phyloP scores from a whole-genome alignment of 768 basidiomycete species.

The Leccinum imitatum region DNA sequence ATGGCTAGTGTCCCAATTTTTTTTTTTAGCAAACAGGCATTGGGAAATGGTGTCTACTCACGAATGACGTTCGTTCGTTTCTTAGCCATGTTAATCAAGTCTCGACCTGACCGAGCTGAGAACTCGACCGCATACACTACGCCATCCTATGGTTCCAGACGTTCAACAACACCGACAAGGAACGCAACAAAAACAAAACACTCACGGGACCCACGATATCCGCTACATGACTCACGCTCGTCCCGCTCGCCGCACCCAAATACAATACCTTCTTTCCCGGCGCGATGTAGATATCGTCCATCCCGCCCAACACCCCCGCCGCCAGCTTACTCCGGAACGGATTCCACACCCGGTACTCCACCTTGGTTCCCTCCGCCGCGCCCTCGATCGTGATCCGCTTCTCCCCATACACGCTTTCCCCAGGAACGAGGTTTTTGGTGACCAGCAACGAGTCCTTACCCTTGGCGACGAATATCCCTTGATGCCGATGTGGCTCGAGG shows the following conservation, averaged over 20 bases:
- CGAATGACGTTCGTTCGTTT: constrained; percentile 99
- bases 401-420: constrained; percentile 97
- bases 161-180: constrained; percentile 7
- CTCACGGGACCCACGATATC: constrained; percentile 96
- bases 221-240: constrained; percentile 97
- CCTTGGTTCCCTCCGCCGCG: constrained; percentile 76
- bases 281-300: constrained; percentile 89
- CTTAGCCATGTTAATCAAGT: constrained; percentile 99
- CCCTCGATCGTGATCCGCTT: constrained; percentile 90
- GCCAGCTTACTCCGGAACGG: constrained; percentile 97
- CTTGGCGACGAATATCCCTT: constrained; percentile 94
- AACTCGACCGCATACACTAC: constrained; percentile 99
- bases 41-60: constrained; percentile 40
- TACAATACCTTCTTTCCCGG: constrained; percentile 97
- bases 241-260: constrained; percentile 96
- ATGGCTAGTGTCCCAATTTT: constrained; percentile 57
- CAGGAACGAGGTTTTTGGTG: constrained; percentile 96
- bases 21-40: neutral
- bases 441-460: constrained; percentile 97
- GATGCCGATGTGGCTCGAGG: constrained; percentile 92
- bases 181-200: constrained; percentile 6
- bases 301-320: constrained; percentile 92
- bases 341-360: constrained; percentile 99
- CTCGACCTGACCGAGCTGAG: constrained; percentile 93
- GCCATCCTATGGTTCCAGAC: constrained; percentile 64